Conservation (phyloP, 768 basidiomycete species). For the Cubamyces lactineus region DNA sequence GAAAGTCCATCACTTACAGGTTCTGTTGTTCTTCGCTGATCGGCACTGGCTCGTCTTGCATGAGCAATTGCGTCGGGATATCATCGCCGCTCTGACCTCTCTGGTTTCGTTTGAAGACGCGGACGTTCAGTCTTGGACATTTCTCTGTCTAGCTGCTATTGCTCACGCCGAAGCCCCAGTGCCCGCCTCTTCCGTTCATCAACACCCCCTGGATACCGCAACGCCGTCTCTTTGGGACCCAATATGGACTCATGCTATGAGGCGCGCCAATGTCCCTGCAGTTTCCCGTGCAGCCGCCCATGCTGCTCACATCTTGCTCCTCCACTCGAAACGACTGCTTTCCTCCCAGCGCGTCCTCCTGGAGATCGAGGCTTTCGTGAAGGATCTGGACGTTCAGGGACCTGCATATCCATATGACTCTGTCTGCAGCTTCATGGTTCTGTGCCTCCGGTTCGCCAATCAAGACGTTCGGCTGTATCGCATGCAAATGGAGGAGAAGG, state of each 20-base stretch:
- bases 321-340: constrained; percentile 46
- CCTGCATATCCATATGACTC: constrained; percentile 87
- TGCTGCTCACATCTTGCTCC: constrained; percentile 58
- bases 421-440: constrained; percentile 80
- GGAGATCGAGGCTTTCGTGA: constrained; percentile 79
- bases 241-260: constrained; percentile 82
- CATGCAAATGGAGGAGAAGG: constrained; percentile 86
- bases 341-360: constrained; percentile 58
- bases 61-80: constrained; percentile 53
- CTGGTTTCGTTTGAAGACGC: constrained; percentile 68
- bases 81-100: constrained; percentile 58
- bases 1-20: constrained; percentile 64
- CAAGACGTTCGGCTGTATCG: constrained; percentile 84
- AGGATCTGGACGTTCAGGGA: constrained; percentile 89
- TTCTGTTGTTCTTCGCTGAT: constrained; percentile 83
- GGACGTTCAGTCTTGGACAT: constrained; percentile 79
- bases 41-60: constrained; percentile 74
- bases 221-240: constrained; percentile 65
- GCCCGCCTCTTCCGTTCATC: not conserved
- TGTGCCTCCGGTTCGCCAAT: constrained; percentile 69
- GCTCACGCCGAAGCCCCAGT: constrained; percentile 48
- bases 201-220: constrained; percentile 18
- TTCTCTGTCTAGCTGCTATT: constrained; percentile 78
- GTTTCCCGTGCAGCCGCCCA: constrained; percentile 85
- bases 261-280: constrained; percentile 66